A percentile compares a stretch with the other conserved stretches of the same genome.
These are phyloP conservation scores for Penicillium paneum DNA, from an alignment of 2,329 filamentous ascomycete genomes.

Conservation along the genomic window DNA sequence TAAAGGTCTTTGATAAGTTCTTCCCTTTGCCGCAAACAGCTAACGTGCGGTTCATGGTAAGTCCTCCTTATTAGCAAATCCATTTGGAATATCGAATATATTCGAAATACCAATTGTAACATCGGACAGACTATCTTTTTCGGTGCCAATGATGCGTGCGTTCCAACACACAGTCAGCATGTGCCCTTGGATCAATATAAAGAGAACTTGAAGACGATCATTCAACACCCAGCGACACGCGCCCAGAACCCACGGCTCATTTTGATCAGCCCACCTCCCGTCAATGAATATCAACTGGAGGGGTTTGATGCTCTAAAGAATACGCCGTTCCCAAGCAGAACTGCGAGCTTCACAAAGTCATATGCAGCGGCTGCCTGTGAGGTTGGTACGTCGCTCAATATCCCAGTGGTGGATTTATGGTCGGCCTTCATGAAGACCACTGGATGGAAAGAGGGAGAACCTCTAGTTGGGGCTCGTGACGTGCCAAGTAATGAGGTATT, in stretches of 20 bases:
- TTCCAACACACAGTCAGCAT: slow-evolving; percentile 68
- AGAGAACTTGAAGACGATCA: slow-evolving; percentile 67
- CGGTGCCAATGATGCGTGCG: slow-evolving; percentile 83
- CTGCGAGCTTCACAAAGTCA: slow-evolving; percentile 58
- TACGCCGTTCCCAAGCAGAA: slow-evolving; percentile 52
- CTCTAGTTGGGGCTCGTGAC: slow-evolving; percentile 56
- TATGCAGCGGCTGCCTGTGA: slow-evolving; percentile 66
- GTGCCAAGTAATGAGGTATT: slow-evolving; percentile 57
- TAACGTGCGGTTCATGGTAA: slow-evolving; percentile 44
- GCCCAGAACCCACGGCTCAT: slow-evolving; percentile 74
- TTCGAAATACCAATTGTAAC: slow-evolving; percentile 1
- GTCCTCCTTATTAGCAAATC: not conserved
- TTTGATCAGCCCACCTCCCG: slow-evolving; percentile 71
- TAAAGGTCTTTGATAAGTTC: slow-evolving; percentile 66
- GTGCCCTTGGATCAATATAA: slow-evolving; percentile 74
- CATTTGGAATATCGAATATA: not conserved
- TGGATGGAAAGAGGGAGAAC: slow-evolving; percentile 51
- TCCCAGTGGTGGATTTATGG: slow-evolving; percentile 77
- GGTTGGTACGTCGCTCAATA: slow-evolving; percentile 53
- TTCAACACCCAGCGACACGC: slow-evolving; percentile 66
- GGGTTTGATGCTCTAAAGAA: slow-evolving; percentile 50
- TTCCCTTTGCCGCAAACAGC: slow-evolving; percentile 64
- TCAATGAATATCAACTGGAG: slow-evolving; percentile 69
- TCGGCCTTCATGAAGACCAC: slow-evolving; percentile 67
- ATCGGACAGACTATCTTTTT: slow-evolving; percentile 66